Evolutionary conservation across 352 stramenopile genomes (phyloP), one percentile per base, ranked within the genome.

Genomic region (Globisporangium carolinianum): DNA sequence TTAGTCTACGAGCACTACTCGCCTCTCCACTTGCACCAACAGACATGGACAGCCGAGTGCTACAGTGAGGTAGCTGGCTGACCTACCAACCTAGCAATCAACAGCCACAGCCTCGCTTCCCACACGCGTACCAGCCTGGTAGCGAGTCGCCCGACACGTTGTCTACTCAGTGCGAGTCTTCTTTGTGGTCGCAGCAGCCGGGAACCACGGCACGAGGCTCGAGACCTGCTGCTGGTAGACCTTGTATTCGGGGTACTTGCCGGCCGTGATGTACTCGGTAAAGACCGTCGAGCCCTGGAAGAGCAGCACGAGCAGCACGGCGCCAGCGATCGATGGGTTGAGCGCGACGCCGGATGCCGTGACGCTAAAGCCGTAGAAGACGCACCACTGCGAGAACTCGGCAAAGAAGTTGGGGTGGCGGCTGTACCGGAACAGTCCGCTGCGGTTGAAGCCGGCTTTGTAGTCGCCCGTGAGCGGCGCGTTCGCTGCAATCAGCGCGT

Each of bases 361-460:
- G n/a, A 96, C 65, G 41, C 81, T 87, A 66, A 97, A 97, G 6
- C 95, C 60, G 63, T 96, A 97, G 65, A 93, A 96, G 4, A 76
- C 78, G 61, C 93, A 95, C 92, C 92, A 98, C 48, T 96, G 67
- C 11, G 59, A 69, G 64, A 97, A 89, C 63, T 98, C 92, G 8
- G 73, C 83, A 42, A 95, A 94, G 71, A 97, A 98, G 58, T 97
- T 97, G n/a, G 92, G 90, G 68, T 98, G 95, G 46, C 91, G 87
- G 46, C 91, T 91, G 67, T 96, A 95, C 18, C 78, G 69, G 68
- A 97, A 98, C 4, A 97, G 69, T 15, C 91, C 89, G 39, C 82
- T 93, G 61, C 78, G 77, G 69, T 87, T 92, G 72, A 89, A 94
- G 7, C 86, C 86, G 24, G 66, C 66, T 55, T 80, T 78, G 76